Percentiles rank a stretch among this genome's conserved stretches.
Evolutionary conservation across 495 filamentous ascomycete genomes (phyloP).

Genomic region (Chaetomidium leptoderma): DNA sequence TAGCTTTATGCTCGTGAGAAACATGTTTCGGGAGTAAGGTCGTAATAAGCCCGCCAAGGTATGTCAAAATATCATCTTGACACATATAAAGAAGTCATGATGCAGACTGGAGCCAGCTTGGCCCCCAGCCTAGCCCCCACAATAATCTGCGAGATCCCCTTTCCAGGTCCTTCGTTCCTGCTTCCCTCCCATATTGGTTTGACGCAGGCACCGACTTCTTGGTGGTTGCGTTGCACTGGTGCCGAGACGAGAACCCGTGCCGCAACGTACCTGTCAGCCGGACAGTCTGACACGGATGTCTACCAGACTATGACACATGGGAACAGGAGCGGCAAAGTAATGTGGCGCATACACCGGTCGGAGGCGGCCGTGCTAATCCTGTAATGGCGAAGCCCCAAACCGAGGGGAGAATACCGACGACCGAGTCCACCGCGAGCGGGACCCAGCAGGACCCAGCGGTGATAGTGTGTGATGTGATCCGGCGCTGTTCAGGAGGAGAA

Average conservation of each 20-base stretch:
- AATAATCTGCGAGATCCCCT: not conserved
- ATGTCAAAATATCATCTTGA: not conserved
- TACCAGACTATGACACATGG: slow-evolving; percentile 13
- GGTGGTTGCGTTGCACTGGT: not conserved
- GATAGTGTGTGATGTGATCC: not conserved
- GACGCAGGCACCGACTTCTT: slow-evolving; percentile 4
- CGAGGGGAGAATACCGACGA: slow-evolving; percentile 7
- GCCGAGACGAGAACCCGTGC: slow-evolving; percentile 13
- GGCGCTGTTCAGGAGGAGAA: not conserved
- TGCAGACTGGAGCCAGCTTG: no score
- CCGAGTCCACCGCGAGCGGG: no score
- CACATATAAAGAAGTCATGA: not conserved
- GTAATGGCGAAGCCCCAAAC: not conserved
- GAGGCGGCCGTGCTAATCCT: not conserved
- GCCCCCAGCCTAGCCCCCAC: no score
- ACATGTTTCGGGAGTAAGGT: no score
- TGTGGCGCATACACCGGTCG: slow-evolving; percentile 4
- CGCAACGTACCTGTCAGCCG: slow-evolving; percentile 18
- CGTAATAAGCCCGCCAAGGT: not conserved
- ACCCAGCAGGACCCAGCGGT: no score
- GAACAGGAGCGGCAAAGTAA: slow-evolving; percentile 1
- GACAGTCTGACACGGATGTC: slow-evolving; percentile 5
- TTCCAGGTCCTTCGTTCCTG: slow-evolving; percentile 6
- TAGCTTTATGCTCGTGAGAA: no score
- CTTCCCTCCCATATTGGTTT: not conserved